phyloP scores from a whole-genome alignment of 192 early-diverging fungal species.

The Linnemannia hyalina region DNA sequence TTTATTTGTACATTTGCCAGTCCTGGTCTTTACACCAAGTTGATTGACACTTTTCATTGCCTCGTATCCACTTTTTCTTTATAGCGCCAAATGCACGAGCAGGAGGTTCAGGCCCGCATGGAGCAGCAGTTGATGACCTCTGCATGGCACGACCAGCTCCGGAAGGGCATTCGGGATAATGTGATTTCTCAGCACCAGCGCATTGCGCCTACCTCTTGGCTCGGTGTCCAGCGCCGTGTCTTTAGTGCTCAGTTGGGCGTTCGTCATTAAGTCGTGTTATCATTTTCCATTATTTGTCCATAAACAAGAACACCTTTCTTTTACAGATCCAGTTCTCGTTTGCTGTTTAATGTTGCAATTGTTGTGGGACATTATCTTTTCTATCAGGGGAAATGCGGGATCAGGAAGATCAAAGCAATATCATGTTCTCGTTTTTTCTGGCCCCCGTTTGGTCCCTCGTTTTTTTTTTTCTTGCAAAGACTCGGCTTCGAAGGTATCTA shows the following conservation, averaged over 20 bases:
- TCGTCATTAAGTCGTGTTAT: slow-evolving; percentile 66
- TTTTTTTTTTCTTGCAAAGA: no score
- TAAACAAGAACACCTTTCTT: not conserved
- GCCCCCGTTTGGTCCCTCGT: no score
- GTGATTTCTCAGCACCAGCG: slow-evolving; percentile 51
- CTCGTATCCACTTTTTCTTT: slow-evolving; percentile 49
- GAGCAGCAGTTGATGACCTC: slow-evolving; percentile 88
- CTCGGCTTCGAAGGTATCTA: no score
- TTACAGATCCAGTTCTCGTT: no score
- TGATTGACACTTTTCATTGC: slow-evolving; percentile 11
- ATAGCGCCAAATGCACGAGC: slow-evolving; percentile 79
- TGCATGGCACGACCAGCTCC: slow-evolving; percentile 79
- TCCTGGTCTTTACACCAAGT: not conserved
- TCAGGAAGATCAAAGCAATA: no score
- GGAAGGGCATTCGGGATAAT: slow-evolving; percentile 66
- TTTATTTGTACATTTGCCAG: not conserved
- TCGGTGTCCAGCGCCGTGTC: slow-evolving; percentile 59
- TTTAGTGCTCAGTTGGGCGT: slow-evolving; percentile 45
- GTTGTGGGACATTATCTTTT: no score
- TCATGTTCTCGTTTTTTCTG: no score
- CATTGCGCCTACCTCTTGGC: slow-evolving; percentile 48
- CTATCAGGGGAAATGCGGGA: no score
- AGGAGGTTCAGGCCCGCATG: slow-evolving; percentile 75
- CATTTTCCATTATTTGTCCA: slow-evolving; percentile 89
- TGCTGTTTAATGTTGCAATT: no score